Base-by-base conservation (phyloP, 148 eudicot genomes). In the Vaccinium macrocarpon region DNA sequence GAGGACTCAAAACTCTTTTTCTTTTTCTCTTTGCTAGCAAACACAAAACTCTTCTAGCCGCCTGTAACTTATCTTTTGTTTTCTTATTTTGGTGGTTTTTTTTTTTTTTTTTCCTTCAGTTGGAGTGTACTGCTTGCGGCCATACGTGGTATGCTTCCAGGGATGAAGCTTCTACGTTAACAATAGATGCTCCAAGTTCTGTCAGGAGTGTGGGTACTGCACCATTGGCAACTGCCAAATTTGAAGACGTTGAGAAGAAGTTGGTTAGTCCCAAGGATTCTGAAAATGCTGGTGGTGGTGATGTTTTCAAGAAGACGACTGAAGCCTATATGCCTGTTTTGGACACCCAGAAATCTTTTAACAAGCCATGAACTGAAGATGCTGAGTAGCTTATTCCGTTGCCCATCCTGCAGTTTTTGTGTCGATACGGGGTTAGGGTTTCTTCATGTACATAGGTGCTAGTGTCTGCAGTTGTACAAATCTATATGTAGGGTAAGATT, bases 221-320 rank as follows among this genome's bases (percentile, higher is more conserved):
- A 79, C 99, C 96, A 16, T 91, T 79, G 91, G 99, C 99, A 10
- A 95, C 99, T 23, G 83, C 96, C 83, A 97, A 97, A 88, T 97
- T 95, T 82, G 99, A 97, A 86, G 89, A 88, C 38, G 88, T 93
- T 18, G 96, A 95, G 90, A 97, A 92, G 91, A 90, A 89, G 85
- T 59, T 93, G 87, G 83, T 87, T 50, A 94, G 97, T 55, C 98
- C 98, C 15, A 92, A 92, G 84, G 97, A 91, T 72, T n/a, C 93
- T 7, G 93, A 91, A 56, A 91, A 86, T 74, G 27, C 91, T 9
- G 42, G 81, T 23, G 55, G 81, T 5, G 68, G 8, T 12, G 91
- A 93, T 68, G 81, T 84, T 48, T 56, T 87, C 32, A 93, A 89
- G 88, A 94, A 91, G 85, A 57, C 89, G 21, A 84, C 90, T 15